phyloP scores from a whole-genome alignment of 2,329 filamentous ascomycete species.

The Botrytis tulipae region DNA sequence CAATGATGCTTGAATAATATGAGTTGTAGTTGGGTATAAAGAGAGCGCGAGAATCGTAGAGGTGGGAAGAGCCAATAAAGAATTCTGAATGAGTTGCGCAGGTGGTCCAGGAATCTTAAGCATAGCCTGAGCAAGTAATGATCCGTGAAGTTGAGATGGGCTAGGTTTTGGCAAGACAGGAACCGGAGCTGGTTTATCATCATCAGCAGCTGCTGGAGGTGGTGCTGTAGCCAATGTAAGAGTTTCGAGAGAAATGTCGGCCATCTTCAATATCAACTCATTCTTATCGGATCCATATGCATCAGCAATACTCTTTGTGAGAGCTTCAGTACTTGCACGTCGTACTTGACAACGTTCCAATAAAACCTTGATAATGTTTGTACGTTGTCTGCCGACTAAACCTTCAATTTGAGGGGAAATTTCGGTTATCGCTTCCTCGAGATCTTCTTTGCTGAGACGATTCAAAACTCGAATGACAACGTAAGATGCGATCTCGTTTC shows the following conservation, averaged over 20 bases:
- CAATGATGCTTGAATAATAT: slow-evolving; percentile 63
- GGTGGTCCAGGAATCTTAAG: slow-evolving; percentile 69
- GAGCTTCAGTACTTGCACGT: slow-evolving; percentile 52
- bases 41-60: slow-evolving; percentile 64
- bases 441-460: slow-evolving; percentile 81
- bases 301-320: slow-evolving; percentile 54
- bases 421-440: slow-evolving; percentile 68
- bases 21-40: slow-evolving; percentile 49
- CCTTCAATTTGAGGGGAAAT: slow-evolving; percentile 71
- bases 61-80: slow-evolving; percentile 59
- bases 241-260: slow-evolving; percentile 54
- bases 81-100: slow-evolving; percentile 68
- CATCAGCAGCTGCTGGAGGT: slow-evolving; percentile 33
- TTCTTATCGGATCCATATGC: slow-evolving; percentile 52
- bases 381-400: slow-evolving; percentile 72
- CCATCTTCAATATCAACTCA: slow-evolving; percentile 57
- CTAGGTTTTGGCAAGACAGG: slow-evolving; percentile 35
- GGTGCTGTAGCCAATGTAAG: slow-evolving; percentile 38
- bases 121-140: slow-evolving; percentile 77
- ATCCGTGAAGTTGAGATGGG: slow-evolving; percentile 71
- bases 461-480: slow-evolving; percentile 80
- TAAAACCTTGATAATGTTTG: slow-evolving; percentile 75
- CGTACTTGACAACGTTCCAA: slow-evolving; percentile 80
- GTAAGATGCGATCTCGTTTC: slow-evolving; percentile 89
- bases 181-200: slow-evolving; percentile 32